Evolutionary conservation across 148 eudicot species (phyloP), one percentile per base, ranked within the genome.

Genomic region (Diospyros lotus): DNA sequence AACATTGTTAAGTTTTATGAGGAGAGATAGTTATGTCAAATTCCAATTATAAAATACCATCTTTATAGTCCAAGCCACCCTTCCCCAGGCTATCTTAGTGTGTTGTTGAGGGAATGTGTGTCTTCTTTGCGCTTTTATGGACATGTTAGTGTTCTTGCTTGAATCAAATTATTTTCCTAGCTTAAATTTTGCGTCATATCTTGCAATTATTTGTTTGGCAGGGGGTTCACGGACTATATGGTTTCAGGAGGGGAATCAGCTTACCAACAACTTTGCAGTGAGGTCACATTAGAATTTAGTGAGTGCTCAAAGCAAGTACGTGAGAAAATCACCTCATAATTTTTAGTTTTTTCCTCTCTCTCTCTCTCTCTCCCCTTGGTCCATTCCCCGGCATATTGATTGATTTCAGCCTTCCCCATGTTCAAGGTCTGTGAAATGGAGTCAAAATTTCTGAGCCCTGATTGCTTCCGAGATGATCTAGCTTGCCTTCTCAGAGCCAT

Each of bases 201-300:
- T 66, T 45, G 7, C 18, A 68, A 69, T 65, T 68, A 48, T 77
- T 65, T 78, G 76, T 77, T 65, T 78, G 76, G 80, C 90, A 95
- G 98, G 80, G 98, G 98, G 28, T 95, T 92, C 78, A 78, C 90
- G 9, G 93, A 86, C 59, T 94, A 91, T 77, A 86, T 87, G 90
- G 86, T 68, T 63, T 91, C 98, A 73, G 92, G 93, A 72, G 80
- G 71, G 56, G 98, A 95, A 80, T 67, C 89, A 56, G 77, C 91
- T 80, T 95, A 89, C 84, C 96, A 95, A 70, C 87, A 90, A 73
- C 90, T 95, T 77, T 95, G 98, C 80, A 88, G 88, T 76, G 92
- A 88, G 88, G 77, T 95, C 79, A 95, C 98, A 2, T 69, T 77
- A 68, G 91, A 92, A 83, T 95, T 92, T 82, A 90, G 85, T 72